Evolutionary conservation across 2,329 filamentous ascomycete species (phyloP), one percentile per base, ranked within the genome.

Genomic region (Aspergillaceae sp.): DNA sequence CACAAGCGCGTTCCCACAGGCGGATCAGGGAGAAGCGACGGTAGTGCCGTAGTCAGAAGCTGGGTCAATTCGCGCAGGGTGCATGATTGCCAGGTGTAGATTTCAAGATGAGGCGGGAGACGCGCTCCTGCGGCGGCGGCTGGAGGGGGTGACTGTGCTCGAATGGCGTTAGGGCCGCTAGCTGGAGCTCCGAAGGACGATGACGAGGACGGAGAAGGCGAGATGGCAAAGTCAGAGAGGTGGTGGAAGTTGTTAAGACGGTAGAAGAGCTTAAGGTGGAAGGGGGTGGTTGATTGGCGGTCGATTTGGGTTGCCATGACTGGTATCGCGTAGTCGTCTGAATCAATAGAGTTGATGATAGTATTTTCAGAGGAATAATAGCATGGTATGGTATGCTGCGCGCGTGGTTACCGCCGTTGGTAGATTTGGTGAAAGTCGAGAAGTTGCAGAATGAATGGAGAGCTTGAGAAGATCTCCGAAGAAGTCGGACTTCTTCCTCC

Each of bases 21-120:
- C 0, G 86, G 86, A 34, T 76, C 73, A 0, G 89, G 87, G 2
- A 95, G 77, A 19, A 88, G 70, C 2, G 74, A 69, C 0, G 86
- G 84, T 1, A 87, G 74, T 1, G 84, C 77, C 43, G 79, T 78
- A 29, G 81, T 79, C 47, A 97, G 77, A 45, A 91, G 82, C 47
- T 86, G 80, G 26, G 85, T 83, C 33, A 97, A 80, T 66, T 96
- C 89, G 54, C 78, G 75, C 27, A 97, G 77, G 2, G 86, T 88
- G 69, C 86, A 91, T 57, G 79, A 81, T 47, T 81, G 77, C 86
- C 88, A 94, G 47, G 89, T 90, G 74, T 96, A 90, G 57, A 96
- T 83, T 51, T 86, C 78, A 28, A 94, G 74, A 62, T 85, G 79
- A 5, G 83, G 72, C 43, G 83, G 80, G 26, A 86, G 75, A 43